Percentiles rank a stretch among this genome's conserved stretches.
These are phyloP conservation scores for Naganishia albida DNA, from an alignment of 1,284 basidiomycete genomes.

Conservation along the genomic window DNA sequence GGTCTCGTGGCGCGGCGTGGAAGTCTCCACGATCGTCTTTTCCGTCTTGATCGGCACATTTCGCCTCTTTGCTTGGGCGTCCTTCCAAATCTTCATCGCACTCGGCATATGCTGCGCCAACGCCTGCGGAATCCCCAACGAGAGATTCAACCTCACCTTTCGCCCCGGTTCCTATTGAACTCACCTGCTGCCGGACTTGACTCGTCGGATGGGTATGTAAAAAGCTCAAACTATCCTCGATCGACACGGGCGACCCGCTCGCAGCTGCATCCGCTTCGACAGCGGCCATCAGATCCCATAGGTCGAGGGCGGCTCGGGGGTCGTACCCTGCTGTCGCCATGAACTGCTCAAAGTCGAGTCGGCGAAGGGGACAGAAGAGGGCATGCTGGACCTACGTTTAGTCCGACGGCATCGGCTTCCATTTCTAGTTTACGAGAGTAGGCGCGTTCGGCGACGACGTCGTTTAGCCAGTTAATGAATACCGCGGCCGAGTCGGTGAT, in stretches of 20 bases:
- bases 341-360: slow-evolving; percentile 40
- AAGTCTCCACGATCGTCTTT: slow-evolving; percentile 1
- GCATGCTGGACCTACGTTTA: slow-evolving; percentile 47
- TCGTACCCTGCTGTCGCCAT: slow-evolving; percentile 58
- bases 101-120: slow-evolving; percentile 50
- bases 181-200: slow-evolving; percentile 50
- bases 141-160: neutral
- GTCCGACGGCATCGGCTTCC: slow-evolving; percentile 58
- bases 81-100: slow-evolving; percentile 52
- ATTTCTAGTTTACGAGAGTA: slow-evolving; percentile 59
- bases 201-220: slow-evolving; percentile 58
- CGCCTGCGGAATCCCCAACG: slow-evolving; percentile 36
- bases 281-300: slow-evolving; percentile 58
- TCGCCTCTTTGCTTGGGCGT: slow-evolving; percentile 15
- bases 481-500: slow-evolving; percentile 57
- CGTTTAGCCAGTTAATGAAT: slow-evolving; percentile 58
- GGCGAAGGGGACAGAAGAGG: neutral
- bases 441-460: slow-evolving; percentile 57
- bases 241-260: slow-evolving; percentile 40
- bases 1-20: neutral
- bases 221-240: slow-evolving; percentile 52
- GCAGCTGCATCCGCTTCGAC: slow-evolving; percentile 55
- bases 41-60: slow-evolving; percentile 17
- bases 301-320: slow-evolving; percentile 54
- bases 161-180: slow-evolving; percentile 6